These are phyloP conservation scores for Vachellia collinsii DNA, from an alignment of 306 rosid genomes.

Conservation along the genomic window DNA sequence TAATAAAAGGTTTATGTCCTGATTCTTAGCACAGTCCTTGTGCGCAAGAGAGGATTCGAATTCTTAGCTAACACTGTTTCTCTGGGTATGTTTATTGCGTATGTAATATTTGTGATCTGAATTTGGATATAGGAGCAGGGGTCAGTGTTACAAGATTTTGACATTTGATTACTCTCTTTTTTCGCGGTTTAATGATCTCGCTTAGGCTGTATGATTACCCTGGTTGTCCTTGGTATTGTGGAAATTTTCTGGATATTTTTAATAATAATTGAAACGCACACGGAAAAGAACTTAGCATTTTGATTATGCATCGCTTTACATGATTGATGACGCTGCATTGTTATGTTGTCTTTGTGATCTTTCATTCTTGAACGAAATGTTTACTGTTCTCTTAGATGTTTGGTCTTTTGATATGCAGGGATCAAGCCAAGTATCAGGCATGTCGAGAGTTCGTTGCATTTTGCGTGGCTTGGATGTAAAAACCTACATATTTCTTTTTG, in stretches of 20 bases:
- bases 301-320: not conserved
- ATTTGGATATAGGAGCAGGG: not conserved
- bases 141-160: not conserved
- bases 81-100: not conserved
- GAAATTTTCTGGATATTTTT: not conserved
- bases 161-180: not conserved
- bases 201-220: constrained; percentile 1
- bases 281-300: not conserved
- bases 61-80: not conserved
- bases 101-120: constrained; percentile 1
- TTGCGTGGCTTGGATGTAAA: constrained; percentile 75
- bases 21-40: not conserved
- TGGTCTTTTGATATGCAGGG: constrained; percentile 54
- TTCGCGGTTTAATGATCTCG: not conserved
- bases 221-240: not conserved
- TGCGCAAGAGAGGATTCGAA: not conserved
- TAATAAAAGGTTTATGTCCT: not conserved
- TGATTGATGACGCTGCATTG: not conserved
- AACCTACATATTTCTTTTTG: constrained; percentile 61
- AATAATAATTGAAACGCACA: not conserved
- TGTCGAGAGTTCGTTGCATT: constrained; percentile 78
- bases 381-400: constrained; percentile 5
- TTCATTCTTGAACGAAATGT: not conserved
- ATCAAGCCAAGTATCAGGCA: constrained; percentile 56
- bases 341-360: not conserved